Conservation (phyloP, 805 yeast genomes). For the Kodamaea fukazawae region DNA sequence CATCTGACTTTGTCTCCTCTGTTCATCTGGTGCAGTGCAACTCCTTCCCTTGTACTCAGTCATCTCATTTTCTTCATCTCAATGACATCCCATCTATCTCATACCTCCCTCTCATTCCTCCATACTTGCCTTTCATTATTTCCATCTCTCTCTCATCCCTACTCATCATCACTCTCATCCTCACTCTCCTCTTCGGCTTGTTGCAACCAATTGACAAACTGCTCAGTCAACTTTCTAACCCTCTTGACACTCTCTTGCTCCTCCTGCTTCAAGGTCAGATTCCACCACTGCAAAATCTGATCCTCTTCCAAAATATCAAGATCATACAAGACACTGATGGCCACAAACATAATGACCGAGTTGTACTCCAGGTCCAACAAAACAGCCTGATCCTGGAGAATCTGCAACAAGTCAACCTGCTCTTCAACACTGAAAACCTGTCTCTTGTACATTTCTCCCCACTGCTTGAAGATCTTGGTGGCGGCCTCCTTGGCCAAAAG, state of each 20-base stretch:
- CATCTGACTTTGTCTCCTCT: too few relatives aligned
- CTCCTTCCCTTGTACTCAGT: too few relatives aligned
- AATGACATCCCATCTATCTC: too few relatives aligned
- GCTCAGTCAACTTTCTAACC: conserved; percentile 57
- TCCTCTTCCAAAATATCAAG: conserved; percentile 82
- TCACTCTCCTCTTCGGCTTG: conserved; percentile 67
- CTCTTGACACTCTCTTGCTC: conserved; percentile 30
- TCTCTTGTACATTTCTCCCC: conserved; percentile 80
- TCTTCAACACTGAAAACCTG: conserved; percentile 83
- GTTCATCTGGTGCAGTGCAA: too few relatives aligned
- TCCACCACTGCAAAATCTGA: conserved; percentile 81
- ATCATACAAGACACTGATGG: conserved; percentile 67
- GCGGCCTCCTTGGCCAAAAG: conserved; percentile 75
- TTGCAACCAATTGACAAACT: conserved; percentile 84
- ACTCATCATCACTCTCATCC: conserved; percentile 36
- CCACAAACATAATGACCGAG: conserved; percentile 50
- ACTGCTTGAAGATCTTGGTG: conserved; percentile 67
- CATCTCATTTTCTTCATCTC: too few relatives aligned
- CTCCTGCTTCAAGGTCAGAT: conserved; percentile 36
- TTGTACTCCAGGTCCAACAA: conserved; percentile 38
- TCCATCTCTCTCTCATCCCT: too few relatives aligned
- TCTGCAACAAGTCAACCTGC: conserved; percentile 64
- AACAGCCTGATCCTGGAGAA: conserved; percentile 46
- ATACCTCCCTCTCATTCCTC: too few relatives aligned
- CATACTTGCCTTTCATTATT: too few relatives aligned